phyloP scores from a whole-genome alignment of 805 yeast genomes.

The Nakazawaea wyomingensis region DNA sequence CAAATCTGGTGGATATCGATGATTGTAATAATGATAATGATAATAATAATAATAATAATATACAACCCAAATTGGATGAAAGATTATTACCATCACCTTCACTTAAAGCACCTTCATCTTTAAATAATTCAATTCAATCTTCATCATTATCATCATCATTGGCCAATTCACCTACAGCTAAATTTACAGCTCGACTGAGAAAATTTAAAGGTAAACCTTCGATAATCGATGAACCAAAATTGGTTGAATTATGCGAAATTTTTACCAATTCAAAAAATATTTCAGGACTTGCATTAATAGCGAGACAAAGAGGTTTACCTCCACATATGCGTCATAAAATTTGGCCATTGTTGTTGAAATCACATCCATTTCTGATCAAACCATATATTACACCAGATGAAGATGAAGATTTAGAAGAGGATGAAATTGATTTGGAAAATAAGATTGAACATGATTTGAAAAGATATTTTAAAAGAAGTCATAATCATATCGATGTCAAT shows the following conservation, averaged over 20 bases:
- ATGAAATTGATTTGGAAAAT: conserved; percentile 19
- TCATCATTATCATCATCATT: background rate
- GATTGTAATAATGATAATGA: too few species aligned
- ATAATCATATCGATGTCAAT: conserved; percentile 24
- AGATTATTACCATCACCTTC: conserved; percentile 1
- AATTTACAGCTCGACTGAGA: conserved; percentile 1
- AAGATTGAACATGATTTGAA: conserved; percentile 52
- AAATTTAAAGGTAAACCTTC: conserved; percentile 34
- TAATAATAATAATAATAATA: too few species aligned
- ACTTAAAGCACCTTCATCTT: background rate
- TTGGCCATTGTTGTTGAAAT: conserved; percentile 79
- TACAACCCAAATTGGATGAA: background rate
- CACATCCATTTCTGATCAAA: conserved; percentile 78
- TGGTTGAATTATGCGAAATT: conserved; percentile 49
- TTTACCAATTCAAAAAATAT: conserved; percentile 58
- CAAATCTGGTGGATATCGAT: too few species aligned
- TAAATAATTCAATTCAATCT: background rate
- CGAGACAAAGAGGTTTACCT: conserved; percentile 82
- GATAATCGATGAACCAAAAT: conserved; percentile 40
- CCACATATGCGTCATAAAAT: conserved; percentile 70
- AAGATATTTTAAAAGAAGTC: conserved; percentile 51
- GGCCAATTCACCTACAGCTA: background rate
- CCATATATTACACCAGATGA: conserved; percentile 69
- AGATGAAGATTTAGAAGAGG: conserved; percentile 25
- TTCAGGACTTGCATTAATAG: conserved; percentile 70